Conservation (phyloP, 352 stramenopile species). For the Phytophthora pistaciae region DNA sequence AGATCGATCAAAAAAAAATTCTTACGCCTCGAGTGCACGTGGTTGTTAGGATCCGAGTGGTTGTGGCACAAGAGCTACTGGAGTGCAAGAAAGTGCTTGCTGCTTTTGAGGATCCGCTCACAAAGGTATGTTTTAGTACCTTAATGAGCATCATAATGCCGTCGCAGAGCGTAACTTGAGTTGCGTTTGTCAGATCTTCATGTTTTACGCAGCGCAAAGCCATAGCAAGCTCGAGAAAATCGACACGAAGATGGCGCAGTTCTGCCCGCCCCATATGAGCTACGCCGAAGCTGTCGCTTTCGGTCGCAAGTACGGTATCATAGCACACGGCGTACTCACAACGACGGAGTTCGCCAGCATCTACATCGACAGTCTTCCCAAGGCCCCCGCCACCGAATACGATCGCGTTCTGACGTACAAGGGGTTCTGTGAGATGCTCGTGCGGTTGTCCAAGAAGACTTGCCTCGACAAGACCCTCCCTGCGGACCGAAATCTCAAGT, state of each 20-base stretch:
- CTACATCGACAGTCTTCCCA: constrained; percentile 82
- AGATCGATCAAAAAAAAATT: no score
- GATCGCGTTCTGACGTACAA: constrained; percentile 72
- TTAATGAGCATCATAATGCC: neutral
- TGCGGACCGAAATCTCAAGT: constrained; percentile 72
- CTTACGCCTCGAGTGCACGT: neutral
- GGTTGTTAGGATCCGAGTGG: constrained; percentile 43
- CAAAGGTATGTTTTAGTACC: constrained; percentile 39
- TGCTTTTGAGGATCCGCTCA: constrained; percentile 70
- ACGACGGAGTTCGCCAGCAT: constrained; percentile 80
- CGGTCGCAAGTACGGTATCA: constrained; percentile 77
- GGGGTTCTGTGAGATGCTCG: constrained; percentile 73
- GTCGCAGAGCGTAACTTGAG: neutral
- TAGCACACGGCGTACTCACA: constrained; percentile 77
- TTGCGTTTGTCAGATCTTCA: constrained; percentile 52
- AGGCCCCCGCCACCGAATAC: constrained; percentile 57
- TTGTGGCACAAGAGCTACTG: constrained; percentile 61
- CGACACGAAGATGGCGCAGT: constrained; percentile 57
- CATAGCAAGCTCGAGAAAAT: constrained; percentile 75
- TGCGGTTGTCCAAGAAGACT: constrained; percentile 64
- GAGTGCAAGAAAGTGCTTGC: constrained; percentile 71
- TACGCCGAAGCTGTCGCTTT: constrained; percentile 80
- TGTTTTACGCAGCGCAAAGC: constrained; percentile 58
- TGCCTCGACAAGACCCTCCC: constrained; percentile 42
- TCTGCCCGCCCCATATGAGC: constrained; percentile 63